These are phyloP conservation scores for Camellia granthamiana DNA, from an alignment of 148 eudicot genomes.

Conservation along the genomic window DNA sequence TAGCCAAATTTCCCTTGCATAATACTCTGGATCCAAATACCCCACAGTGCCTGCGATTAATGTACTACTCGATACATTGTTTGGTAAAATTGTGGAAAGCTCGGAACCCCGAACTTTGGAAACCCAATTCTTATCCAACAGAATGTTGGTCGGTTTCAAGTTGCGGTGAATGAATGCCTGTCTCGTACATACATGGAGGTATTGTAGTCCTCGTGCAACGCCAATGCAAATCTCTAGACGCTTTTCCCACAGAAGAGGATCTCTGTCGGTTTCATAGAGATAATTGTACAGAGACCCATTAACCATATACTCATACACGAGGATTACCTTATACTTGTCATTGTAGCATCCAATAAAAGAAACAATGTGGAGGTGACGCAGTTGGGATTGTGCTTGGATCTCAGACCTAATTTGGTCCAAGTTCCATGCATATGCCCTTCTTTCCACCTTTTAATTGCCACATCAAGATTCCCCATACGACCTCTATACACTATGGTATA, in stretches of 20 bases:
- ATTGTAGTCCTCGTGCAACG: background rate
- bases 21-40: no score
- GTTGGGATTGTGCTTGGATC: background rate
- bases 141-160: constrained; percentile 4
- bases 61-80: no score
- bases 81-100: no score
- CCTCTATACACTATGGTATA: background rate
- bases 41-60: no score
- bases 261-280: background rate
- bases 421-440: background rate
- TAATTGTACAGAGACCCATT: background rate
- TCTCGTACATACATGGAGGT: background rate
- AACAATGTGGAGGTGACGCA: no score
- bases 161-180: constrained; percentile 13
- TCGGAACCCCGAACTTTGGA: no score
- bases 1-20: no score
- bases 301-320: no score
- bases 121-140: constrained; percentile 5
- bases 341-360: no score
- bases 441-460: constrained; percentile 9
- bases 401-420: background rate
- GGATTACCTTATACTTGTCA: no score
- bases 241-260: constrained; percentile 16
- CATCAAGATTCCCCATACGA: background rate
- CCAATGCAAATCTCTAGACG: constrained; percentile 19